A percentile compares a stretch with the other conserved stretches of the same genome.
Evolutionary conservation across 202 grass and related monocot species (phyloP).

Genomic region (Panicum hallii): DNA sequence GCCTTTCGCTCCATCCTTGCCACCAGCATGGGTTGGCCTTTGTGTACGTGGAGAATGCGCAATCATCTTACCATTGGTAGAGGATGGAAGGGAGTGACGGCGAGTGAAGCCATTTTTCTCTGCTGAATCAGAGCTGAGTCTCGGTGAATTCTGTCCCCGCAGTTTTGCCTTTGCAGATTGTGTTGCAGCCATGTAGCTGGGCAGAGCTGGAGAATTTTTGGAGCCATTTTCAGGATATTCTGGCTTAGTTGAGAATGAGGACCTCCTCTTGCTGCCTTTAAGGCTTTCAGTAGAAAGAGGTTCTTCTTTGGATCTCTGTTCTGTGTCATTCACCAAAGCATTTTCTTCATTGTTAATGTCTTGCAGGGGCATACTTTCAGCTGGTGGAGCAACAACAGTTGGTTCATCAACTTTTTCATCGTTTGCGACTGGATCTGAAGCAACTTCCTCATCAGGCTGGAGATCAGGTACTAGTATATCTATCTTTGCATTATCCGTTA

Average conservation of each 20-base stretch:
- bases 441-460: constrained; percentile 55
- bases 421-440: constrained; percentile 36
- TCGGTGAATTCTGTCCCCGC: constrained; percentile 79
- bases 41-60: constrained; percentile 78
- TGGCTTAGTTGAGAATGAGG: constrained; percentile 81
- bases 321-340: constrained; percentile 50
- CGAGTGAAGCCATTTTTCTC: constrained; percentile 81
- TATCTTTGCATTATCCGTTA: constrained; percentile 52
- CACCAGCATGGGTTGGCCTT: constrained; percentile 61
- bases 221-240: constrained; percentile 80
- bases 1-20: constrained; percentile 59
- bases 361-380: constrained; percentile 71
- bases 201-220: constrained; percentile 66
- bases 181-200: constrained; percentile 95
- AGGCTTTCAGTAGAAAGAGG: constrained; percentile 59
- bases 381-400: constrained; percentile 27
- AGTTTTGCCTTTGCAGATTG: constrained; percentile 92
- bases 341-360: constrained; percentile 70
- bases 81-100: constrained; percentile 84
- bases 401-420: constrained; percentile 58
- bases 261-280: constrained; percentile 77
- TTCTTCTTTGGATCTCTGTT: constrained; percentile 75
- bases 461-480: constrained; percentile 52
- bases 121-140: constrained; percentile 72
- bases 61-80: constrained; percentile 72